phyloP scores from a whole-genome alignment of 805 yeast genomes.

The Wickerhamiella slavikovae region DNA sequence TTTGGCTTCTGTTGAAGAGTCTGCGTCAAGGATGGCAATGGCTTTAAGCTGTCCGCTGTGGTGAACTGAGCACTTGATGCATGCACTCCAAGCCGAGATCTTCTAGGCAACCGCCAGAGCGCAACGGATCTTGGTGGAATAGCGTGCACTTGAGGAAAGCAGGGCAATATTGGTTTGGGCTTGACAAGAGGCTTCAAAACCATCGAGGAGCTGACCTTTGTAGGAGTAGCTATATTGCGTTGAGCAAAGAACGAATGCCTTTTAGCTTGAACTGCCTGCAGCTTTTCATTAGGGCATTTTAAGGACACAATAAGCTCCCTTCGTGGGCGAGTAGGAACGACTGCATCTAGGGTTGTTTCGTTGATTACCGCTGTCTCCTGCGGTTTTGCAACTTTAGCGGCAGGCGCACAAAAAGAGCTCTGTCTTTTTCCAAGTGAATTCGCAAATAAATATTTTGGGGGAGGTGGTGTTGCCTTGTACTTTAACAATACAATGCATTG shows the following conservation, averaged over 20 bases:
- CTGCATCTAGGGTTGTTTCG: not conserved
- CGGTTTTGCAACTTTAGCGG: not conserved
- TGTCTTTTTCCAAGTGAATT: not conserved
- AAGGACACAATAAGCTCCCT: not conserved
- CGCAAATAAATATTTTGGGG: not conserved
- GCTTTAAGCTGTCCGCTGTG: no score
- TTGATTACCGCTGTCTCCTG: not conserved
- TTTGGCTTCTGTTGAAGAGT: no score
- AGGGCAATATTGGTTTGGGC: no score
- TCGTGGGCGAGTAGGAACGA: not conserved
- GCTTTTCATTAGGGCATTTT: not conserved
- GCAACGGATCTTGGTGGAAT: no score
- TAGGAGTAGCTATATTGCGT: slow-evolving; percentile 1
- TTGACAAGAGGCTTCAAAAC: no score
- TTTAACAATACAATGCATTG: no score
- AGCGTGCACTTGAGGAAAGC: no score
- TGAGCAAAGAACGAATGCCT: slow-evolving; percentile 9
- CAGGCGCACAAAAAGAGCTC: not conserved
- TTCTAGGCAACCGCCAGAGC: no score
- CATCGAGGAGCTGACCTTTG: not conserved
- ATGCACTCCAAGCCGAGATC: no score
- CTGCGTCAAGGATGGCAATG: no score
- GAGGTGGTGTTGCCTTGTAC: no score
- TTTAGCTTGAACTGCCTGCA: slow-evolving; percentile 4
- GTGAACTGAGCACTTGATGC: no score